Conservation (phyloP, 73 alveolate genomes). For the Paramecium biaurelia region DNA sequence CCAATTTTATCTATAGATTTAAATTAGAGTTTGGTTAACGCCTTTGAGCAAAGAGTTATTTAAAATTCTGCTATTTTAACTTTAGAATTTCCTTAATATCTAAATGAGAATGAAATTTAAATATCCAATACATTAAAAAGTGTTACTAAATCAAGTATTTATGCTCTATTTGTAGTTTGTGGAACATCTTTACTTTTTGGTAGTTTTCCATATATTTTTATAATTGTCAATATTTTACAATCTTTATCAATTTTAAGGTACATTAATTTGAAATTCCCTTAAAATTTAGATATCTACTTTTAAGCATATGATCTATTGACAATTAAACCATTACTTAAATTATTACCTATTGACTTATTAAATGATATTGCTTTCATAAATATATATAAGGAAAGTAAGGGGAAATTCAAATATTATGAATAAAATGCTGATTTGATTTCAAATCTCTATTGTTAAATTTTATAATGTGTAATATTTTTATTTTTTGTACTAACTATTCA, state of each 20-base stretch:
- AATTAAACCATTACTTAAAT: background rate
- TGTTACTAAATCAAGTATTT: too few relatives aligned
- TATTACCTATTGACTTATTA: background rate
- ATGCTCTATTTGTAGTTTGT: background rate
- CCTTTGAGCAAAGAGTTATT: background rate
- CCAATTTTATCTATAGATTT: background rate
- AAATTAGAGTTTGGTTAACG: too few relatives aligned
- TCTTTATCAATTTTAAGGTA: background rate
- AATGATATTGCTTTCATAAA: too few relatives aligned
- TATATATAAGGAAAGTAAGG: background rate
- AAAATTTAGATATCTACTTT: background rate
- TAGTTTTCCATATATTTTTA: too few relatives aligned
- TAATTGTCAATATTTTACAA: too few relatives aligned
- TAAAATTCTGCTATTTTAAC: background rate
- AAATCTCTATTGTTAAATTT: background rate
- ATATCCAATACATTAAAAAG: background rate
- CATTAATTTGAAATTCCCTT: background rate
- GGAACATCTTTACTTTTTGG: background rate
- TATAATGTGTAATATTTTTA: too few relatives aligned
- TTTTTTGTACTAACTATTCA: too few relatives aligned
- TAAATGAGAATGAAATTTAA: background rate
- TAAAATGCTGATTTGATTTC: background rate
- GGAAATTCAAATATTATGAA: background rate
- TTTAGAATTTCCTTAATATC: background rate
- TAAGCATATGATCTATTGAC: background rate